Evolutionary conservation across 2,329 filamentous ascomycete genomes (phyloP).

Genomic region (Madurella mycetomatis): DNA sequence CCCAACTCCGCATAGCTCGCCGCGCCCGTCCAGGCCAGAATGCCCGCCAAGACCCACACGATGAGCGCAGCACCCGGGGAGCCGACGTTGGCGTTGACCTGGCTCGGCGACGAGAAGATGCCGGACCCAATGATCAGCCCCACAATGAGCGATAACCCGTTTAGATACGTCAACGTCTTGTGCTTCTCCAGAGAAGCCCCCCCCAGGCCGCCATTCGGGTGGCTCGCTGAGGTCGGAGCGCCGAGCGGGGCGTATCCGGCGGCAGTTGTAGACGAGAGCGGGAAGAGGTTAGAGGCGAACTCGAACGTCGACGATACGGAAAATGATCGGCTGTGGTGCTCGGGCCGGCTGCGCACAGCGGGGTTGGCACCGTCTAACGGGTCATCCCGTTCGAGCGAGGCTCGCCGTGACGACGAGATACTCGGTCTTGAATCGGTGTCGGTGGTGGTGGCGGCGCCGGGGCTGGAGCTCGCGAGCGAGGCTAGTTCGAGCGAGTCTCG

Average conservation of each 20-base stretch:
- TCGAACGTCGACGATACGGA: slow-evolving; percentile 93
- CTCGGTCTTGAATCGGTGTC: slow-evolving; percentile 77
- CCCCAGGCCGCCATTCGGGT: slow-evolving; percentile 54
- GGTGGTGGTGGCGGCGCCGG: slow-evolving; percentile 53
- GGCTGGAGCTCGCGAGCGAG: slow-evolving; percentile 82
- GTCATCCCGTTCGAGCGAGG: slow-evolving; percentile 85
- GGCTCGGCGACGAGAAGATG: slow-evolving; percentile 91
- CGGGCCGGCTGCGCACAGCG: slow-evolving; percentile 35
- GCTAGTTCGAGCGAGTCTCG: slow-evolving; percentile 96
- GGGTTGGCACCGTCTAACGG: slow-evolving; percentile 63
- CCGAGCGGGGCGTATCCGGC: slow-evolving; percentile 82
- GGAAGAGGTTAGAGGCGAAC: slow-evolving; percentile 89
- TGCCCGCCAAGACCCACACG: slow-evolving; percentile 87
- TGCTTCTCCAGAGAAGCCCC: slow-evolving; percentile 86
- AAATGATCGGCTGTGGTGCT: slow-evolving; percentile 63
- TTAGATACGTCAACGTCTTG: slow-evolving; percentile 92
- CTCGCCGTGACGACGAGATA: slow-evolving; percentile 83
- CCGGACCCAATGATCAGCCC: slow-evolving; percentile 94
- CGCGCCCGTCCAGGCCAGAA: slow-evolving; percentile 93
- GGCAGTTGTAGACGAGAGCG: slow-evolving; percentile 74
- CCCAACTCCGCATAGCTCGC: slow-evolving; percentile 94
- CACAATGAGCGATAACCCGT: slow-evolving; percentile 85
- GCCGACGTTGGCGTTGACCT: slow-evolving; percentile 86
- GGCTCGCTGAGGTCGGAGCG: slow-evolving; percentile 58
- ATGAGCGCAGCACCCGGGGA: slow-evolving; percentile 85